Conservation (phyloP, 257 asterid species). For the Haberlea rhodopensis region DNA sequence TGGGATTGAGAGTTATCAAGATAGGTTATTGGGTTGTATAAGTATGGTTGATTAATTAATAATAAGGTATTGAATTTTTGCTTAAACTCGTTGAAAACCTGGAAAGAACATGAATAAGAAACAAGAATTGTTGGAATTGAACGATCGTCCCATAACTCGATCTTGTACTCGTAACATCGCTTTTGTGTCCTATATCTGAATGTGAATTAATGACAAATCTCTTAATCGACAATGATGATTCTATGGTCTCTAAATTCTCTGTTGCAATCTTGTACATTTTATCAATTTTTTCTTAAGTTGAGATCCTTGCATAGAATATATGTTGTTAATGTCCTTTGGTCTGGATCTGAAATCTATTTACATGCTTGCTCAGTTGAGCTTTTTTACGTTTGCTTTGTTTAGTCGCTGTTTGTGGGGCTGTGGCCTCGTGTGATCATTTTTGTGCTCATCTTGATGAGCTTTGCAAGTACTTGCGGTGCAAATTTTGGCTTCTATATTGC, state of each 20-base stretch:
- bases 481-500: background rate
- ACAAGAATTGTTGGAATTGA: too few species aligned
- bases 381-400: background rate
- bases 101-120: too few species aligned
- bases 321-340: constrained; percentile 5
- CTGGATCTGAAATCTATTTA: background rate
- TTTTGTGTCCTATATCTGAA: too few species aligned
- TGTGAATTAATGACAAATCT: constrained; percentile 11
- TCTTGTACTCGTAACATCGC: too few species aligned
- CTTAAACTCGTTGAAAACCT: too few species aligned
- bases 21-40: too few species aligned
- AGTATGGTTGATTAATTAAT: too few species aligned
- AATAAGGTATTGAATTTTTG: too few species aligned
- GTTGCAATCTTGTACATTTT: background rate
- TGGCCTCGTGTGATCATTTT: background rate
- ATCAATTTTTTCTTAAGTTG: background rate
- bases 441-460: background rate
- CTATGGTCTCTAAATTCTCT: background rate
- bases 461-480: background rate
- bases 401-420: constrained; percentile 10
- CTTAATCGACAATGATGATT: constrained; percentile 3
- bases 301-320: constrained; percentile 3
- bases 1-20: too few species aligned
- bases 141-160: too few species aligned
- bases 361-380: background rate